Base-by-base conservation (phyloP, 1,284 basidiomycete species). In the Puccinia sorghi region DNA sequence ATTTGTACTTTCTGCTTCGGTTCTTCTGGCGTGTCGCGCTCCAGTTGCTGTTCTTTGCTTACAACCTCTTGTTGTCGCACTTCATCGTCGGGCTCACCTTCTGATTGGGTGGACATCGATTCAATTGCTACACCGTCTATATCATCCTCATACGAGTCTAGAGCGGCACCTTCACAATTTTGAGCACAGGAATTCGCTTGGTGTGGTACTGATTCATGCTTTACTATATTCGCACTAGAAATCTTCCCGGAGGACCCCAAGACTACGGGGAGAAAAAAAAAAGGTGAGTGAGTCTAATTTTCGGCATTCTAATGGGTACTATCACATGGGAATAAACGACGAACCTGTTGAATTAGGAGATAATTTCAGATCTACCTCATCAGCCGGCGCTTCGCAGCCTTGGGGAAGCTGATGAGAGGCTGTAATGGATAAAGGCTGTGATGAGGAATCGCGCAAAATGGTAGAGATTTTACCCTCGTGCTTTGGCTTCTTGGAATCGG, bases 51-150 rank as follows among this genome's bases (percentile, higher is more conserved):
- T 37, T 52, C 1, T 46, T 20, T 32, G 1, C 27, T 17, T 15
- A 32, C 3, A 13, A 56, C 25, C 59, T 63, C 32, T 41, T 64
- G 54, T 22, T 27, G 71, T 22, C 37, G 52, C 39, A 48, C 56
- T 61, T 59, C 66, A 41, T 70, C 66, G 25, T 77, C 75, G n/a
- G 41, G 11, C 27, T 61, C 76, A 32, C 46, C 76, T 25, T 70
- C 64, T 17, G 66, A 59, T 46, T 66, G 56, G 7, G 57, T 79
- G 12, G 76, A 79, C 75, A 78, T 71, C 11, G 57, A 70, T 43
- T 79, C 57, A 66, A 79, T 79, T 37, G 67, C 46, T n/a, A 71
- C 67, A 11, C 76, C 76, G 66, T 79, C 76, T n/a, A 79, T 61
- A 54, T 79, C 69, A 39, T 78, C 75, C 54, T 78, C 75, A 27